Evolutionary conservation across 306 rosid species (phyloP), one percentile per base, ranked within the genome.

Genomic region (Canavalia gladiata): DNA sequence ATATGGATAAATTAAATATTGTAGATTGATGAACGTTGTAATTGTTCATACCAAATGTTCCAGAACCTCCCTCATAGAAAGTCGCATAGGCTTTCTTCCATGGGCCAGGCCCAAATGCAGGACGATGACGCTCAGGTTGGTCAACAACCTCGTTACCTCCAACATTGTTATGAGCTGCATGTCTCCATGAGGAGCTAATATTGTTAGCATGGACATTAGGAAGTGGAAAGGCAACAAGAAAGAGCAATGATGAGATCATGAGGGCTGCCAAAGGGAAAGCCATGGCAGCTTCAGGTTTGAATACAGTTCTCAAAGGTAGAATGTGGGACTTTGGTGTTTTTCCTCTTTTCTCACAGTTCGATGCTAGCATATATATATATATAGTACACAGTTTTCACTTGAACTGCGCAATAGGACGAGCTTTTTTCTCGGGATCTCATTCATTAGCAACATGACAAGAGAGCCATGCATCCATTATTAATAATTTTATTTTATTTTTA

Each of bases 1-100:
- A 33, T 1, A 25, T 29, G 7, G n/a, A 64, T 37, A 49, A 76
- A 62, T 7, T 35, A 35, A 59, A 12, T 58, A 67, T 28, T 77
- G 57, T 42, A 8, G 25, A 41, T 25, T 8, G 39, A 30, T 71
- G 0, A 37, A 43, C 2, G 41, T 51, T 25, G 50, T n/a, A 76
- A 2, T 29, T 34, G 51, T 11, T 58, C 12, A 10, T 86, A 94
- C 98, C 97, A 11, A 74, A 91, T 52, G 97, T 42, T 72, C 78
- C 72, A 0, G 92, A n/a, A 71, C 82, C 77, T 3, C 97, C 98
- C 11, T 91, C 97, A 25, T 92, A 92, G 87, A 89, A 94, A 25
- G 97, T 92, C 33, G 95, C 94, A 74, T 66, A 83, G 71, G 97
- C 98, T 34, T 64, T 49, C 77, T 45, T 91, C 98, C 97, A 94